Base-by-base conservation (phyloP, 1,284 basidiomycete species). In the Cutaneotrichosporon daszewskae region DNA sequence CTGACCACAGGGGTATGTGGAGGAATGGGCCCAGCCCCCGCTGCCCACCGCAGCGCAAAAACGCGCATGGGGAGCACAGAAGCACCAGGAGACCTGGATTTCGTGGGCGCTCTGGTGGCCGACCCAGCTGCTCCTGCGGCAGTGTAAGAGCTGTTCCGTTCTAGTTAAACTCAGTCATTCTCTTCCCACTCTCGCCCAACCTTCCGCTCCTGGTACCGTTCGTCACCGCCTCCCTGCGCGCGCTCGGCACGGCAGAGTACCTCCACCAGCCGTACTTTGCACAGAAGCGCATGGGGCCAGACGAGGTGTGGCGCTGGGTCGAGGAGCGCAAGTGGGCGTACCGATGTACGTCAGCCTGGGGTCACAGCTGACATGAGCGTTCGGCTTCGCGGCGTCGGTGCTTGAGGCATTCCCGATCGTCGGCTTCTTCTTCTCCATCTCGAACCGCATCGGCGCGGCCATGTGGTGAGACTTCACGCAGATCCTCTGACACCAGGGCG, bases 321-420 rank as follows among this genome's bases (percentile, higher is more conserved):
- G 84, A 87, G 58, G 88, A 92, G 64, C 79, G 85, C 23, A 87
- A 85, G 63, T 87, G 85, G 84, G 82, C 85, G 46, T 90, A 91
- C 61, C 74, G 84, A 62, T 60, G 85, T 86, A 19, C n/a, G 39
- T 41, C 2, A 61, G 12, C 22, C 19, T 11, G 6, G 1, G 4
- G 13, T 23, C 8, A 14, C 1, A 14, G 5, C 40, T 48, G 7
- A 37, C 29, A 10, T 4, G 48, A 89, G 85, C 76, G 0, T 91
- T 91, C 55, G 88, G 88, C 1, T 89, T 91, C 58, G 66, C 76
- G 0, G 85, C 87, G 0, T 79, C 85, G 0, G 66, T 91, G 6
- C 72, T 89, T 0, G 88, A 91, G 69, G 76, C 78, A 4, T 66
- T 89, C 0, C 88, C 88, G 0, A 76, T 91, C 45, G 59, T 87